Percentiles rank a stretch among this genome's conserved stretches.
Conservation (phyloP, 192 early-diverging fungal genomes). For the Coemansia sp. region DNA sequence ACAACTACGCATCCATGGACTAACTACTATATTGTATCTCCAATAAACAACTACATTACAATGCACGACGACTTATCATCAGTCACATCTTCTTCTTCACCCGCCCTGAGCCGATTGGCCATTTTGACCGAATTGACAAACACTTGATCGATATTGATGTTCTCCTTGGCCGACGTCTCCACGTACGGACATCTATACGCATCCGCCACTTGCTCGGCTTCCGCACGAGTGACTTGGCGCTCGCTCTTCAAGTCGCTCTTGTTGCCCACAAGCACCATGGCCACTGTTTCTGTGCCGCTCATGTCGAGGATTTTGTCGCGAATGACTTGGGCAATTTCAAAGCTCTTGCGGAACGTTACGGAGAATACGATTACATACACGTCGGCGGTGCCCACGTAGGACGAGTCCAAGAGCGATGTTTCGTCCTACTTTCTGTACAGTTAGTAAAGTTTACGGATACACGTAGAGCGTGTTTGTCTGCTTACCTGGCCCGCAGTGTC, state of each 20-base stretch:
- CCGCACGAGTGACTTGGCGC: constrained; percentile 66
- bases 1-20: constrained; percentile 52
- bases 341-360: constrained; percentile 76
- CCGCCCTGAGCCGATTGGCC: constrained; percentile 30
- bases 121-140: constrained; percentile 42
- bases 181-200: constrained; percentile 83
- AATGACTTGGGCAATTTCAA: constrained; percentile 88
- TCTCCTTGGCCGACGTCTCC: constrained; percentile 91
- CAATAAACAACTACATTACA: constrained; percentile 7
- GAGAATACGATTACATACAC: constrained; percentile 96
- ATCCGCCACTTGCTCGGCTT: constrained; percentile 75
- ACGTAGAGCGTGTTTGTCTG: too few relatives aligned
- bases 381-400: constrained; percentile 86
- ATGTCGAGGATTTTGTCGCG: constrained; percentile 93
- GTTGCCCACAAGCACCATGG: constrained; percentile 89
- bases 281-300: constrained; percentile 86
- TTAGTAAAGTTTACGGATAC: too few relatives aligned
- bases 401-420: constrained; percentile 88
- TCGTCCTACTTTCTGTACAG: constrained; percentile 66
- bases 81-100: constrained; percentile 5
- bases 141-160: constrained; percentile 74
- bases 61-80: constrained; percentile 42
- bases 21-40: background rate
- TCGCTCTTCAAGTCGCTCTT: constrained; percentile 84
- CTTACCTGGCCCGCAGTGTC: constrained; percentile 94